Evolutionary conservation across 2,329 filamentous ascomycete genomes (phyloP).

Genomic region (Knoxdaviesia capensis): DNA sequence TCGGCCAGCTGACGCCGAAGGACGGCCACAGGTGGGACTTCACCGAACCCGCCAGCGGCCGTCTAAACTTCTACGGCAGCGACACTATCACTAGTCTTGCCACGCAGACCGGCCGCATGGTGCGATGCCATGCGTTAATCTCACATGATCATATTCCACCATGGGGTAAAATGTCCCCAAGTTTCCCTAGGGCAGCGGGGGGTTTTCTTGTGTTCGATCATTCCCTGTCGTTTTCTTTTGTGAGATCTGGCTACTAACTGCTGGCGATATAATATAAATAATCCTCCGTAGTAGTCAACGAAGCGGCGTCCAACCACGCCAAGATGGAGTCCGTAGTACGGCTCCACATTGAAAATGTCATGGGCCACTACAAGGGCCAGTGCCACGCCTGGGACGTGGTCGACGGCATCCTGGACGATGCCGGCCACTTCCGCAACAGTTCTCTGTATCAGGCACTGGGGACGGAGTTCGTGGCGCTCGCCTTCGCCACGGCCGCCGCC

Average conservation of each 20-base stretch:
- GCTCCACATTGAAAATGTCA: constrained; percentile 26
- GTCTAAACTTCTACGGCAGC: constrained; percentile 37
- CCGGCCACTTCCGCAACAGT: constrained; percentile 1
- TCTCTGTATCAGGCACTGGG: constrained; percentile 16
- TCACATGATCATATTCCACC: constrained; percentile 20
- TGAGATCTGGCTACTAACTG: not conserved
- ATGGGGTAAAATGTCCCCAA: constrained; percentile 10
- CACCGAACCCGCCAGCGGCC: constrained; percentile 33
- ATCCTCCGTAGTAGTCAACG: not conserved
- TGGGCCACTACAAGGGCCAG: constrained; percentile 20
- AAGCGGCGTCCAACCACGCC: not conserved
- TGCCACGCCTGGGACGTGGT: constrained; percentile 21
- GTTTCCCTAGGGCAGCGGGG: not conserved
- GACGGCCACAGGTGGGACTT: constrained; percentile 46
- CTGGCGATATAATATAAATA: not conserved
- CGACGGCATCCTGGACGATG: constrained; percentile 2
- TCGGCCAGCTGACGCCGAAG: constrained; percentile 43
- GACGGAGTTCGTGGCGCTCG: constrained; percentile 28
- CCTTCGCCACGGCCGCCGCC: constrained; percentile 27
- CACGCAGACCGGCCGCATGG: constrained; percentile 21
- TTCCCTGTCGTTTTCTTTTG: not conserved
- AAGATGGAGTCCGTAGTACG: constrained; percentile 20
- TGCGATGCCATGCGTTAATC: constrained; percentile 41
- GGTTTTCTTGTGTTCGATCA: not conserved
- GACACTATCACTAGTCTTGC: constrained; percentile 31